Conservation (phyloP, 1,284 basidiomycete species). For the Ustilago cynodontis region DNA sequence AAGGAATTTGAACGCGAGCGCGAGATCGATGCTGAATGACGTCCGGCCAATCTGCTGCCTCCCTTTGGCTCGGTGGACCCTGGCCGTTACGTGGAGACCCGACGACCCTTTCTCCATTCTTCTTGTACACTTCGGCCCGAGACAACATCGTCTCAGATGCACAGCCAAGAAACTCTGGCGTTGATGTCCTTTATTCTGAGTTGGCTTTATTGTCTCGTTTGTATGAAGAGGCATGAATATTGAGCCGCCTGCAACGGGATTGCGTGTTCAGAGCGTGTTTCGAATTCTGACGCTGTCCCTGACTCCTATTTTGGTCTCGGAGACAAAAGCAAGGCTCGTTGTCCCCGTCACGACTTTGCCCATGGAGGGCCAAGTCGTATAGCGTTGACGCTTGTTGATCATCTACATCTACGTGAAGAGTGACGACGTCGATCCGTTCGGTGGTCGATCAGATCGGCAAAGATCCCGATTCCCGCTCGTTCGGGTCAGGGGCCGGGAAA, state of each 20-base stretch:
- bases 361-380: not conserved
- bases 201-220: not conserved
- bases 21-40: conserved; percentile 16
- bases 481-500: not conserved
- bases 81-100: conserved; percentile 19
- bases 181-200: not conserved
- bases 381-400: not conserved
- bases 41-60: conserved; percentile 11
- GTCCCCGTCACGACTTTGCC: not conserved
- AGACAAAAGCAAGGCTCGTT: not conserved
- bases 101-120: conserved; percentile 11
- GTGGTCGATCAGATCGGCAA: not conserved
- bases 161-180: not conserved
- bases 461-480: conserved; percentile 2
- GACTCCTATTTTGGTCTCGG: not conserved
- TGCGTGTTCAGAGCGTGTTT: conserved; percentile 1
- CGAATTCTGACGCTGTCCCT: not conserved
- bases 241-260: conserved; percentile 3
- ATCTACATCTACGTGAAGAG: not conserved
- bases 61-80: conserved; percentile 6
- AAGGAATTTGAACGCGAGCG: not conserved
- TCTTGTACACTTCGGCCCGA: conserved; percentile 13
- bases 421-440: not conserved
- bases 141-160: not conserved
- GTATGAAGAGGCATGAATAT: not conserved